A percentile compares a stretch with the other conserved stretches of the same genome.
Evolutionary conservation across 345 rosid species (phyloP).

Genomic region (Aegle marmelos): DNA sequence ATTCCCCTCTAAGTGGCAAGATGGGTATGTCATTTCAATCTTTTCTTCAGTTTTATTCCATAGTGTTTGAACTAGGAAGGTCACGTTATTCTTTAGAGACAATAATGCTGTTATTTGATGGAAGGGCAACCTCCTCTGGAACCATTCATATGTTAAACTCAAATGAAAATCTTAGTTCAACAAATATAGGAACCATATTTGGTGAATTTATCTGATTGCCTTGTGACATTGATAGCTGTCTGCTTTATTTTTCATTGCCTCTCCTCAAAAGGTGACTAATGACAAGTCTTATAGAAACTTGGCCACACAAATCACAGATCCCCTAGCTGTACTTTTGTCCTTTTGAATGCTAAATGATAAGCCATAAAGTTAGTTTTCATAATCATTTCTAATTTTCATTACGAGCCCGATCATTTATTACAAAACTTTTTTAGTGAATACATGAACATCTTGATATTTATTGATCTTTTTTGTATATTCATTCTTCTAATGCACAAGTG

Average conservation of each 20-base stretch:
- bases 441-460: background rate
- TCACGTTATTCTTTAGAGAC: background rate
- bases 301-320: constrained; percentile 3
- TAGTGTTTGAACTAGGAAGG: background rate
- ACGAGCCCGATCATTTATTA: background rate
- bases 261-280: background rate
- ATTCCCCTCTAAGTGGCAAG: constrained; percentile 31
- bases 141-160: background rate
- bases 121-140: background rate
- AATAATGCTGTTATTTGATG: background rate
- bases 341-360: background rate
- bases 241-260: background rate
- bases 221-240: background rate
- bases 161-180: background rate
- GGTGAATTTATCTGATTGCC: background rate
- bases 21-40: constrained; percentile 9
- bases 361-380: background rate
- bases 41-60: background rate
- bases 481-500: background rate
- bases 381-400: background rate
- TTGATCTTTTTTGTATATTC: background rate
- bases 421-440: background rate
- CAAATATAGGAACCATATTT: background rate
- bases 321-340: background rate
- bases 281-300: background rate